Evolutionary conservation across 352 stramenopile species (phyloP), one percentile per base, ranked within the genome.

Genomic region (Aphanomyces cochlioides): DNA sequence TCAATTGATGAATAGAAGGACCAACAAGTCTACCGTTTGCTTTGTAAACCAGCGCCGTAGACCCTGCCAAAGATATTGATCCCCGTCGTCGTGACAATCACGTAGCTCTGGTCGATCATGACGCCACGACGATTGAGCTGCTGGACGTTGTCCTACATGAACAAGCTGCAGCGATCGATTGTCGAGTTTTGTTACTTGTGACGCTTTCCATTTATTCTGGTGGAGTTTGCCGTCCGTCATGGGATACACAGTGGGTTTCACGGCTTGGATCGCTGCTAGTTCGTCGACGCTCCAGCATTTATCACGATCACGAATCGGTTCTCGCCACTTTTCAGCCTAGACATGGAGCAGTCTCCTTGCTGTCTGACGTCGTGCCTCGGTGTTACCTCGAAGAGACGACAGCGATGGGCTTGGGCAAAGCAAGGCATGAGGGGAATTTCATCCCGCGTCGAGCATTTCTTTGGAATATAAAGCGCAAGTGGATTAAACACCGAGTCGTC

Each of bases 351-450:
- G 12, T 3, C 7, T 12, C 28, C 12, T 15, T 10, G 47, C 19
- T 34, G 47, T 47, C 43, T 17, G 80, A 70, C 4, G 17, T 5
- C n/a, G 15, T 37, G 17, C 17, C 15, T 36, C 21, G 50, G 36
- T 8, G 12, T 28, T 61, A 69, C 63, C 5, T 47, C 38, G n/a
- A 69, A 54, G 73, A 78, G 43, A 38, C 41, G 41, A 19, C 17
- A 5, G 4, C 83, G 78, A 34, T 89, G 78, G 28, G 77, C 73
- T 3, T 88, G 60, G 21, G 80, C 81, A 73, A 89, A 78, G 50
- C 83, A 91, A 2, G 83, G 83, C 83, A 91, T 91, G n/a, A 91
- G 77, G 21, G 83, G 80, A 15, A 89, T 54, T 67, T 91, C 83
- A 59, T 91, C 83, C 1, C 74, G 58, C 7, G 47, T 38, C 21